These are phyloP conservation scores for Gossypioides kirkii DNA, from an alignment of 345 rosid genomes.

Conservation along the genomic window DNA sequence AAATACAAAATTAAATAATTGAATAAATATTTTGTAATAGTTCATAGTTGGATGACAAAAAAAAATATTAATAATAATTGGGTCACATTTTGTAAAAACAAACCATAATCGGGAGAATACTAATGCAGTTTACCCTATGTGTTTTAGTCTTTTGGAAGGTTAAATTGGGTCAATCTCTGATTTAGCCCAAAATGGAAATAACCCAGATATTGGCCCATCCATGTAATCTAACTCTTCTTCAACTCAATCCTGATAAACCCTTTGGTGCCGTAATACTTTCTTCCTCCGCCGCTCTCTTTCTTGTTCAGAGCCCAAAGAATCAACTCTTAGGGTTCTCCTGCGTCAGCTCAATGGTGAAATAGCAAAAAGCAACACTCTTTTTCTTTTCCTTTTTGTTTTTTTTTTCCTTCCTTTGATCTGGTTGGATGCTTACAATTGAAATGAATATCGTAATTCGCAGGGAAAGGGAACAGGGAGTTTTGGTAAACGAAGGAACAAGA, in stretches of 20 bases:
- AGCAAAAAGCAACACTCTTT: neutral
- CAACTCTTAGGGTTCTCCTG: conserved; percentile 11
- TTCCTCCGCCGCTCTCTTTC: neutral
- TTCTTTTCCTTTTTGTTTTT: neutral
- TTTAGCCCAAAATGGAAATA: neutral
- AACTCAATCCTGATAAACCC: conserved; percentile 1
- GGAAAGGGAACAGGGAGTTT: conserved; percentile 98
- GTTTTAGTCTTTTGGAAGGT: neutral
- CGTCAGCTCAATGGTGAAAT: conserved; percentile 34
- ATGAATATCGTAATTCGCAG: conserved; percentile 33
- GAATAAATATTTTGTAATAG: too few relatives aligned
- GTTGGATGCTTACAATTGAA: neutral
- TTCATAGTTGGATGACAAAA: too few relatives aligned
- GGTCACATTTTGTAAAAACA: too few relatives aligned
- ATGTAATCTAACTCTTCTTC: neutral
- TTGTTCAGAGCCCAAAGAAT: conserved; percentile 1
- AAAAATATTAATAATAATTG: too few relatives aligned
- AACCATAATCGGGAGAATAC: too few relatives aligned
- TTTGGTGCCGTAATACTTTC: neutral
- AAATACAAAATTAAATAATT: too few relatives aligned
- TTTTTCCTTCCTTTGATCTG: neutral
- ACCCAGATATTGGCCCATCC: neutral
- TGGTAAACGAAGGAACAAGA: conserved; percentile 98
- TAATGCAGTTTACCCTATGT: too few relatives aligned
- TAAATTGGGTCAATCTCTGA: neutral